phyloP scores from a whole-genome alignment of 2,329 filamentous ascomycete genomes.

The Apiospora koreana region DNA sequence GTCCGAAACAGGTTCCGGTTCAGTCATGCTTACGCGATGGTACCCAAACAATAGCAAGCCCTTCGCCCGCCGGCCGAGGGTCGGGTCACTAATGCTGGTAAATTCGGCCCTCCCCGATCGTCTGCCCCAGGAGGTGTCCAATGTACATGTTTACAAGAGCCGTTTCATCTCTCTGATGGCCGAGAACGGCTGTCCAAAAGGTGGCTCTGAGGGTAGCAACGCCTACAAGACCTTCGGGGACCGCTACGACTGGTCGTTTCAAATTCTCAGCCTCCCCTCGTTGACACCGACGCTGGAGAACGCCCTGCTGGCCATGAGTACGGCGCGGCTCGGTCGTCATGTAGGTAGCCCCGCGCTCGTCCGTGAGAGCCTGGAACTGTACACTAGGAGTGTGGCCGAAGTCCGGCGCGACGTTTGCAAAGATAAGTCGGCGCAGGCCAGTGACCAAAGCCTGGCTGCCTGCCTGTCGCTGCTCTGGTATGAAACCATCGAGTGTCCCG shows the following conservation, averaged over 20 bases:
- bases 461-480: constrained; percentile 23
- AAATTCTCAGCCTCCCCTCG: constrained; percentile 10
- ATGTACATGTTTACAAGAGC: neutral
- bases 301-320: constrained; percentile 13
- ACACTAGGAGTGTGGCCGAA: constrained; percentile 10
- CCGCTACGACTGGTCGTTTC: constrained; percentile 12
- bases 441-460: constrained; percentile 22
- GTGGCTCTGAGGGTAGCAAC: neutral
- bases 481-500: constrained; percentile 25
- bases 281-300: constrained; percentile 12
- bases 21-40: constrained; percentile 17
- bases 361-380: constrained; percentile 13
- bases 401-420: neutral
- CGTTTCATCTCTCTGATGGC: neutral
- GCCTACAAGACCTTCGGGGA: constrained; percentile 17
- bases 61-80: neutral
- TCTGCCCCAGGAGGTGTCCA: neutral
- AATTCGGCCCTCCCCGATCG: neutral
- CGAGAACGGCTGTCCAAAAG: constrained; percentile 16
- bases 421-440: neutral
- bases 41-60: constrained; percentile 10
- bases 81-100: neutral
- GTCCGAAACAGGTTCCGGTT: neutral
- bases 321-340: constrained; percentile 13
- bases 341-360: neutral